Evolutionary conservation across 306 rosid genomes (phyloP), one percentile per base, ranked within the genome.

Genomic region (Hippophae tibetana): DNA sequence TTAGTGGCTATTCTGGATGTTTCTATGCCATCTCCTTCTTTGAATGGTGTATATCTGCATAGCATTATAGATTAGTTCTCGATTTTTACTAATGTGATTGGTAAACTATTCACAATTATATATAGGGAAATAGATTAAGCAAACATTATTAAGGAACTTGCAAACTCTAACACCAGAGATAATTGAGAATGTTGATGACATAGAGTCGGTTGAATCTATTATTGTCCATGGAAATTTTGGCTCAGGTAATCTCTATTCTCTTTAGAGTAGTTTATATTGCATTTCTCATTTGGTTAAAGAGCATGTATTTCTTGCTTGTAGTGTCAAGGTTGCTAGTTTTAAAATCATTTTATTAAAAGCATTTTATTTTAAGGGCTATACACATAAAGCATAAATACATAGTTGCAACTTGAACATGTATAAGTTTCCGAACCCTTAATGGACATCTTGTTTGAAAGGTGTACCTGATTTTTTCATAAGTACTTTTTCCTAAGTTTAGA

Each of bases 11-110:
- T 18, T 18, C 1, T 18, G 1, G 98, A 90, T 63, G 87, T 77
- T 69, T 82, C 96, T 58, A 81, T 87, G 84, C 98, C 98, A 38
- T 84, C 89, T 42, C 96, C 87, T 71, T 66, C 85, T 74, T 78
- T 83, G 62, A 66, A 60, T 42, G 96, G 96, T 90, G 81, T 46
- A 4, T 57, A 46, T 54, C 6, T 60, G 63, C 58, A 49, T 63
- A 10, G 12, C 51, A 44, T 68, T 18, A 43, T 26, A 13, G 52
- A 53, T 63, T 42, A 48, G 12, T 58, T 41, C 60, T 54, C 7
- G 26, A 41, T 57, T 41, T 38, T 66, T 46, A 57, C 60, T n/a
- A 53, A 44, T 65, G 56, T 43, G 48, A 72, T 67, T 76, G 60
- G 71, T 77, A 68, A 61, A 67, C 71, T 61, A 47, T 42, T 43